phyloP scores from a whole-genome alignment of 305 asterid species.

The Fraxinus paxiana region DNA sequence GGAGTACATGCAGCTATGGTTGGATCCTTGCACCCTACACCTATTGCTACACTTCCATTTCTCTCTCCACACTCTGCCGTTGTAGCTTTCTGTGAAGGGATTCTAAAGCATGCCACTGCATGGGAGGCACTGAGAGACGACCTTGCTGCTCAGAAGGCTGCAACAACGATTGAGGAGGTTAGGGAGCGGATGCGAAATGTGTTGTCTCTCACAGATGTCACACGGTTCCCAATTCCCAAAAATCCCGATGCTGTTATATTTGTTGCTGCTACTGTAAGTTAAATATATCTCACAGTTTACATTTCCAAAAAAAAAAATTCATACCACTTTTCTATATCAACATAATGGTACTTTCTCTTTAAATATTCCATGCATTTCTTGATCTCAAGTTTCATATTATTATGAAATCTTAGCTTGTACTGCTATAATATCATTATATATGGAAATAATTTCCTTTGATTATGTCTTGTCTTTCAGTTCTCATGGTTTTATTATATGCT shows the following conservation, averaged over 20 bases:
- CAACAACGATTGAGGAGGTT: conserved; percentile 72
- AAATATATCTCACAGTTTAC: conserved; percentile 11
- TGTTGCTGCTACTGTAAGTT: conserved; percentile 91
- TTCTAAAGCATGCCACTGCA: conserved; percentile 93
- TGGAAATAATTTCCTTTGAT: neutral
- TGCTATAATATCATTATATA: neutral
- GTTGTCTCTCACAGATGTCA: conserved; percentile 88
- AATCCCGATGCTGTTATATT: conserved; percentile 75
- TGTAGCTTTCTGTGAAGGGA: conserved; percentile 94
- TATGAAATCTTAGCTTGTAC: neutral
- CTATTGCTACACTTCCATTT: conserved; percentile 41
- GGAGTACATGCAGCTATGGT: conserved; percentile 70
- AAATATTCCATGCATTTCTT: neutral
- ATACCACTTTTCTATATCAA: neutral
- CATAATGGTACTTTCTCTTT: neutral
- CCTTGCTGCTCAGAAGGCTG: conserved; percentile 47
- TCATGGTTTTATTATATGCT: neutral
- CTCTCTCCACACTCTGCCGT: conserved; percentile 95
- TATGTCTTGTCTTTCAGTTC: neutral
- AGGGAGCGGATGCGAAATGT: conserved; percentile 82
- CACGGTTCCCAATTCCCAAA: conserved; percentile 89
- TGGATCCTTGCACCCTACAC: conserved; percentile 52
- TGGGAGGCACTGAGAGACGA: conserved; percentile 95
- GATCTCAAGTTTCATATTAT: neutral
- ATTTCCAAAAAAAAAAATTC: neutral